A percentile compares a stretch with the other conserved stretches of the same genome.
Evolutionary conservation across 1,284 basidiomycete species (phyloP).

Genomic region (Irpex lacteus): DNA sequence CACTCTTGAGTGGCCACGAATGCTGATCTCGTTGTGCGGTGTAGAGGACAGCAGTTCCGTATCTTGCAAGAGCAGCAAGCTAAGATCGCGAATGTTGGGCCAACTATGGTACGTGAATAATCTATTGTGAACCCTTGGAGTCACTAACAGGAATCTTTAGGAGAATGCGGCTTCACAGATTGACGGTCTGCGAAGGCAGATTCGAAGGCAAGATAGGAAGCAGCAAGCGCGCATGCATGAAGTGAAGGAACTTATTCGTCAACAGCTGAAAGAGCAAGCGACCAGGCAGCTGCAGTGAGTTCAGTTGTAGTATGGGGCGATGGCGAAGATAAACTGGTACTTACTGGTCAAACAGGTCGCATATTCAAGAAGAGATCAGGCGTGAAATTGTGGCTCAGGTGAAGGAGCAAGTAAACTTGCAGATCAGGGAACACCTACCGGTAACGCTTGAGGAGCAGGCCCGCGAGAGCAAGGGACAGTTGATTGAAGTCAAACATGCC

Average conservation of each 20-base stretch:
- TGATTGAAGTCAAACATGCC: constrained; percentile 41
- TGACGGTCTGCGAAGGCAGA: constrained; percentile 28
- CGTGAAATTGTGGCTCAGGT: constrained; percentile 40
- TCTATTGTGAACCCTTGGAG: neutral
- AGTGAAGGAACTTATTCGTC: constrained; percentile 34
- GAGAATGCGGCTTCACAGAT: constrained; percentile 31
- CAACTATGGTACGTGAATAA: constrained; percentile 26
- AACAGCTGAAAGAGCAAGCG: constrained; percentile 33
- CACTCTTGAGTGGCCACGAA: constrained; percentile 5
- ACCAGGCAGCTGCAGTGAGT: constrained; percentile 32
- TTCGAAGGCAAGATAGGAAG: constrained; percentile 34
- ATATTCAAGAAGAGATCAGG: constrained; percentile 37
- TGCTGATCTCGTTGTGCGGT: neutral
- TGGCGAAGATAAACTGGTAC: neutral
- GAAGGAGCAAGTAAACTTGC: constrained; percentile 40
- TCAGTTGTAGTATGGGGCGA: neutral
- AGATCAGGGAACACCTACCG: constrained; percentile 46
- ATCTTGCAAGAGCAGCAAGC: constrained; percentile 30
- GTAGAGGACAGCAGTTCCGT: constrained; percentile 29
- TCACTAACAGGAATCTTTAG: constrained; percentile 13
- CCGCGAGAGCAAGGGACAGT: constrained; percentile 38
- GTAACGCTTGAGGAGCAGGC: constrained; percentile 43
- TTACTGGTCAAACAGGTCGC: constrained; percentile 22
- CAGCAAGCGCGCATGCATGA: constrained; percentile 32
- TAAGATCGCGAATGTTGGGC: constrained; percentile 27